phyloP scores from a whole-genome alignment of 257 asterid species.

The Penstemon barbatus region DNA sequence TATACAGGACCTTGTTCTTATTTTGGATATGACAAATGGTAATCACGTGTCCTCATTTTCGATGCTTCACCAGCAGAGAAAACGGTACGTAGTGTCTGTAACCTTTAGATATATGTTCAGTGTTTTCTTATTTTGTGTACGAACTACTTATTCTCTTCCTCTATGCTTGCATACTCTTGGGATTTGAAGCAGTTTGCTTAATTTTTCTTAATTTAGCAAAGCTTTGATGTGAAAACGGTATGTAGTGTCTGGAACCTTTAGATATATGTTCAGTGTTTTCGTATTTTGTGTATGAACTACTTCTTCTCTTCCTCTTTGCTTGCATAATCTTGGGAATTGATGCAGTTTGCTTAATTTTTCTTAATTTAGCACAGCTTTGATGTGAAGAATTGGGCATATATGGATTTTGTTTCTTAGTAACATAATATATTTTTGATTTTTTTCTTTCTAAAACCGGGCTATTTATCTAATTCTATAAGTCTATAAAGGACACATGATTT shows the following conservation, averaged over 20 bases:
- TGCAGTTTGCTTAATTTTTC: not conserved
- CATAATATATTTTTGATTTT: not conserved
- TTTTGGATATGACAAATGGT: constrained; percentile 73
- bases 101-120: constrained; percentile 18
- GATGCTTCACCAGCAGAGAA: constrained; percentile 82
- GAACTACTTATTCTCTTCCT: constrained; percentile 18
- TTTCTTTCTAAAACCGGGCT: not conserved
- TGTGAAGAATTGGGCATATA: constrained; percentile 11
- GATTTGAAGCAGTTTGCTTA: not conserved
- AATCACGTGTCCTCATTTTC: constrained; percentile 89
- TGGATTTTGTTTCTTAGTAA: not conserved
- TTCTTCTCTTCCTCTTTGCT: constrained; percentile 18
- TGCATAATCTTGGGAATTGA: not conserved
- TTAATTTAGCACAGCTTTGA: constrained; percentile 11
- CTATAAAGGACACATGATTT: not conserved
- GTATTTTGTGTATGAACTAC: constrained; percentile 14
- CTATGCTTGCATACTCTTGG: constrained; percentile 9
- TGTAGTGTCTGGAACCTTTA: constrained; percentile 8
- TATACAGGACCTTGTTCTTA: constrained; percentile 74
- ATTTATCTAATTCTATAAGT: not conserved
- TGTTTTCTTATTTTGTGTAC: constrained; percentile 3
- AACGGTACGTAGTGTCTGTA: constrained; percentile 50
- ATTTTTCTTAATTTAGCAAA: constrained; percentile 7
- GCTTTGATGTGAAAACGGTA: constrained; percentile 51
- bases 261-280: constrained; percentile 15